Evolutionary conservation across 352 stramenopile species (phyloP).

Genomic region (Phytopythium montanum): DNA sequence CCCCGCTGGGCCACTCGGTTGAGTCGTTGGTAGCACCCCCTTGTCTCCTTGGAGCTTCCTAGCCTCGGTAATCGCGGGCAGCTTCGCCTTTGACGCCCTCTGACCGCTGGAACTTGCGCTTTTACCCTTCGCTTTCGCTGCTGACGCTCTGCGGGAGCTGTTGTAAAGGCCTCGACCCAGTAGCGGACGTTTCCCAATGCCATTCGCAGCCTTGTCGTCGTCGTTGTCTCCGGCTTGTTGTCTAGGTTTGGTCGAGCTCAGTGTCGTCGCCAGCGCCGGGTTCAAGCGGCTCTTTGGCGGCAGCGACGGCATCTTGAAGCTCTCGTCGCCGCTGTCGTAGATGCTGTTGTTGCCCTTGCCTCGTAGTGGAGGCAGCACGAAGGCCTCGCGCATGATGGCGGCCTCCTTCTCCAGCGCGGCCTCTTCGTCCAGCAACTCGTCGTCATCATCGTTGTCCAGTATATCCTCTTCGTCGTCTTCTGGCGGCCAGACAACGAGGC

Average conservation of each 20-base stretch:
- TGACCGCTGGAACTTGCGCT: background rate
- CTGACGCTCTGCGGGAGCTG: background rate
- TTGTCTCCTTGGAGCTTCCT: background rate
- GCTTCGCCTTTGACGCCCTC: background rate
- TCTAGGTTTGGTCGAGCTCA: background rate
- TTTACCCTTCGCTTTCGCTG: background rate
- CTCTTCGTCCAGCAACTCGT: constrained; percentile 46
- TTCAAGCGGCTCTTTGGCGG: constrained; percentile 37
- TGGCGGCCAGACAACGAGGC: constrained; percentile 75
- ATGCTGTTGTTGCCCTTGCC: constrained; percentile 50
- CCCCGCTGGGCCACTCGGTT: background rate
- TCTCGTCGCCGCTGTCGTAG: constrained; percentile 54
- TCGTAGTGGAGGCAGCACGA: constrained; percentile 75
- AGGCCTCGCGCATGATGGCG: constrained; percentile 67
- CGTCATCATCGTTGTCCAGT: constrained; percentile 70
- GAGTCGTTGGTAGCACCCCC: background rate
- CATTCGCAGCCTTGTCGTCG: background rate
- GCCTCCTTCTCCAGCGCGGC: constrained; percentile 73
- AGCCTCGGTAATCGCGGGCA: background rate
- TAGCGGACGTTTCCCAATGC: background rate
- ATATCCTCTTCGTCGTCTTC: constrained; percentile 81
- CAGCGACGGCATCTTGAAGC: constrained; percentile 78
- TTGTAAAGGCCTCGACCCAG: background rate
- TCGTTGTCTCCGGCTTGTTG: background rate
- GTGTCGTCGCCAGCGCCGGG: constrained; percentile 6